Evolutionary conservation across 129 eudicot genomes (phyloP), one percentile per base, ranked within the genome.

Genomic region (Artemisia argyi): DNA sequence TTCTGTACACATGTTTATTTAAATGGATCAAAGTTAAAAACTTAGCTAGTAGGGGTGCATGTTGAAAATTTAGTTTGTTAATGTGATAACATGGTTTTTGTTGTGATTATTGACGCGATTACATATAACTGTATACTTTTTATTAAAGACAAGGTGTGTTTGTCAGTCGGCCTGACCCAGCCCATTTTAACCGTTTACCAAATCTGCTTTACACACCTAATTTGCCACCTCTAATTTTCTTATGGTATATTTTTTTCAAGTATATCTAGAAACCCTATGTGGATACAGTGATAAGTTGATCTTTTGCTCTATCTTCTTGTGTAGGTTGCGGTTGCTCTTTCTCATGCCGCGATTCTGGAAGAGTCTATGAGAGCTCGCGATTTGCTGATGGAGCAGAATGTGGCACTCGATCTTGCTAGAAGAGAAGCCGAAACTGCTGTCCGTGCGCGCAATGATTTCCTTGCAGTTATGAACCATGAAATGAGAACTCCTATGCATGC

Each of bases 381-480:
- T 65, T 85, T 90, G 78, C 94, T 95, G 6, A 95, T 88, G 89
- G 94, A 95, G 75, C 99, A 95, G 65, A 95, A 95, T 76, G 91
- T 90, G 55, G 99, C 99, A 17, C 97, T 95, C 35, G 99, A 95
- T 85, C 83, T 82, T 62, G 99, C 99, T 56, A 85, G 97, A 77
- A 75, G 94, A 84, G 99, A 95, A 78, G 99, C 97, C 7, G 99
- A 95, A 73, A 91, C 91, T 11, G 99, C 94, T 66, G 87, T 95
- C 35, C 91, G 94, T 69, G 97, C 97, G 57, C 96, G 99, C 12
- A 95, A 91, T 80, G 99, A 95, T 74, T 95, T 95, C 76, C 84
- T 95, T 84, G 97, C 97, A 13, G 99, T 95, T n/a, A 95, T 88
- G 99, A 95, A 95, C 80, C 98, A 94, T 83, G 98, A 94, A 79